Conservation (phyloP, 257 asterid species). For the Craterostigma plantagineum region DNA sequence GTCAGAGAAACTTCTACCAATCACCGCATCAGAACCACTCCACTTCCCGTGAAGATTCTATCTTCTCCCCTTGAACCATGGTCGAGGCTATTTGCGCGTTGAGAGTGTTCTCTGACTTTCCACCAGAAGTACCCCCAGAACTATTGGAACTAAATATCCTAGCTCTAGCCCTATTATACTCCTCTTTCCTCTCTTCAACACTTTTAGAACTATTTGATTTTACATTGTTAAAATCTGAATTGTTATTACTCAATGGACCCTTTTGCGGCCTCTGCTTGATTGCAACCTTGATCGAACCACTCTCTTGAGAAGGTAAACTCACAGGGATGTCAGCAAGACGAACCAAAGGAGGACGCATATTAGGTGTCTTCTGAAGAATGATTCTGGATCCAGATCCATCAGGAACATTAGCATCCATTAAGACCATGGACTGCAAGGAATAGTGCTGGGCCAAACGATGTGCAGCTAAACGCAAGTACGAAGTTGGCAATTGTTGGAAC, state of each 20-base stretch:
- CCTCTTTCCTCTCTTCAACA: constrained; percentile 97
- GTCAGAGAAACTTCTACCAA: constrained; percentile 43
- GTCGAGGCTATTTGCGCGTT: constrained; percentile 39
- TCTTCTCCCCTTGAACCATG: constrained; percentile 27
- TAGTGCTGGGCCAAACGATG: constrained; percentile 99
- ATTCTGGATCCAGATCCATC: constrained; percentile 92
- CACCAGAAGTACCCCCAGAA: constrained; percentile 34
- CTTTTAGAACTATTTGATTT: constrained; percentile 65
- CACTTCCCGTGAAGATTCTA: constrained; percentile 33
- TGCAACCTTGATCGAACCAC: constrained; percentile 37
- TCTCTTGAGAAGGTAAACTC: constrained; percentile 35
- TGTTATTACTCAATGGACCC: constrained; percentile 26
- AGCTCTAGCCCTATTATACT: constrained; percentile 92
- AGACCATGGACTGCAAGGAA: constrained; percentile 92
- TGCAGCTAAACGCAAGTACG: constrained; percentile 94
- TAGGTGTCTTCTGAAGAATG: constrained; percentile 61
- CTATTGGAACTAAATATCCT: constrained; percentile 76
- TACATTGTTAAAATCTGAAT: constrained; percentile 26
- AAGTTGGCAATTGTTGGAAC: constrained; percentile 89
- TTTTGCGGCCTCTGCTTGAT: constrained; percentile 97
- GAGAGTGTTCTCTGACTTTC: constrained; percentile 42
- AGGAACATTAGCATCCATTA: constrained; percentile 66
- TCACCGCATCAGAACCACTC: constrained; percentile 29
- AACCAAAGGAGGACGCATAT: constrained; percentile 48
- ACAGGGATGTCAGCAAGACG: constrained; percentile 64